A percentile compares a stretch with the other conserved stretches of the same genome.
Evolutionary conservation across 106 monocot genomes (phyloP).

Genomic region (Acanthochlamys bracteata): DNA sequence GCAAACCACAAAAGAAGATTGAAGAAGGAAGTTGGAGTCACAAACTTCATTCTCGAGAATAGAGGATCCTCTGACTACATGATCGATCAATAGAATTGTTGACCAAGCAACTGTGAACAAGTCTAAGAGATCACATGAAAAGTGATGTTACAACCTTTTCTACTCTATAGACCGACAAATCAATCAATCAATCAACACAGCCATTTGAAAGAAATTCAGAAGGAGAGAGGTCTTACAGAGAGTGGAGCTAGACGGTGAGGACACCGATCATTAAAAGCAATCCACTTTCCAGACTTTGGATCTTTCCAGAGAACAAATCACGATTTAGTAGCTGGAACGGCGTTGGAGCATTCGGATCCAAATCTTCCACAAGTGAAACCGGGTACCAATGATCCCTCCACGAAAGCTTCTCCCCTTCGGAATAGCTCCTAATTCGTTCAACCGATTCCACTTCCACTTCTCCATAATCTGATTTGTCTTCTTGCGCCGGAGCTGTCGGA

Average conservation of each 20-base stretch:
- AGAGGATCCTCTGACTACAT: too few relatives aligned
- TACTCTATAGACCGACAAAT: neutral
- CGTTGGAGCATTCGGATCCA: slow-evolving; percentile 63
- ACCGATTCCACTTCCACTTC: neutral
- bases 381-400: slow-evolving; percentile 99
- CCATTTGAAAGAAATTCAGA: neutral
- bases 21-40: neutral
- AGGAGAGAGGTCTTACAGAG: slow-evolving; percentile 34
- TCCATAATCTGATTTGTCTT: neutral
- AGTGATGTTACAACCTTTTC: neutral
- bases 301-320: slow-evolving; percentile 89
- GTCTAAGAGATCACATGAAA: too few relatives aligned
- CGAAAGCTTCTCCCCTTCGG: slow-evolving; percentile 41
- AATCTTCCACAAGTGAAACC: slow-evolving; percentile 80
- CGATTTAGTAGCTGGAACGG: slow-evolving; percentile 96
- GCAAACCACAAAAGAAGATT: neutral
- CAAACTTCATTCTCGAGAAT: too few relatives aligned
- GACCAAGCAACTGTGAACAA: too few relatives aligned
- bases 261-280: slow-evolving; percentile 82
- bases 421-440: neutral
- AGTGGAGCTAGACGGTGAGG: slow-evolving; percentile 96
- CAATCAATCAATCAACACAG: neutral
- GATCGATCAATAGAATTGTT: too few relatives aligned
- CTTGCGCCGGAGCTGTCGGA: neutral
- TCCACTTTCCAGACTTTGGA: slow-evolving; percentile 63